Base-by-base conservation (phyloP, 2,329 filamentous ascomycete species). In the Akanthomyces uredinophilus region DNA sequence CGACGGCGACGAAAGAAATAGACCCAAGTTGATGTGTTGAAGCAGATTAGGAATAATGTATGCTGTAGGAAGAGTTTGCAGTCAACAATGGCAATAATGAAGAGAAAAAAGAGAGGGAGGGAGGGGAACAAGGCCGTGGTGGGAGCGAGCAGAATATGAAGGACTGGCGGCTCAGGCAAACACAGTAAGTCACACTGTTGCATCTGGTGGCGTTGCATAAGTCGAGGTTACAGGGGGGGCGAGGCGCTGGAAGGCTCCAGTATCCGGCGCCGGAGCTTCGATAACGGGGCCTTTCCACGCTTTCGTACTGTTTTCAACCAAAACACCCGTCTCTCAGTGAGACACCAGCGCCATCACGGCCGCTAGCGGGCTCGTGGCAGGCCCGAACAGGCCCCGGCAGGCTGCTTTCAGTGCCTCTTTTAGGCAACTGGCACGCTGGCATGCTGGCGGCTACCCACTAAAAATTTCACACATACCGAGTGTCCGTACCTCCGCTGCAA, bases 161-260 rank as follows among this genome's bases (percentile, higher is more conserved):
- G 60, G 37, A 59, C 41, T 29, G 32, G 22, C 54, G 35, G 53
- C 49, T 47, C 18, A 43, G 39, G 35, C 52, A 50, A 49, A 60
- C 61, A 62, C 53, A 58, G 53, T 62, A 44, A 37, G 37, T 57
- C 61, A 47, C 61, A 62, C 61, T 62, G 61, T 62, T 29, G 47
- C 46, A 62, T 59, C 61, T 62, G 54, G 61, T 59, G 54, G 61
- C 61, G 61, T 62, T 58, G 61, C 61, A 62, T 62, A 62, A 52
- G 54, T 54, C 49, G 61, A 62, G 60, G 52, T 43, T 47, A 10
- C 29, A 46, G 32, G 50, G 58, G 39, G 50, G 16, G 14, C 3
- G 24, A 16, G 20, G 29, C 32, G 44, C 20, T 50, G 53, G 18
- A 20, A 51, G 52, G 24, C 53, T 62, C 52, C 47, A 52, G 60